phyloP scores from a whole-genome alignment of 2,329 filamentous ascomycete species.

The Pyricularia grisea region DNA sequence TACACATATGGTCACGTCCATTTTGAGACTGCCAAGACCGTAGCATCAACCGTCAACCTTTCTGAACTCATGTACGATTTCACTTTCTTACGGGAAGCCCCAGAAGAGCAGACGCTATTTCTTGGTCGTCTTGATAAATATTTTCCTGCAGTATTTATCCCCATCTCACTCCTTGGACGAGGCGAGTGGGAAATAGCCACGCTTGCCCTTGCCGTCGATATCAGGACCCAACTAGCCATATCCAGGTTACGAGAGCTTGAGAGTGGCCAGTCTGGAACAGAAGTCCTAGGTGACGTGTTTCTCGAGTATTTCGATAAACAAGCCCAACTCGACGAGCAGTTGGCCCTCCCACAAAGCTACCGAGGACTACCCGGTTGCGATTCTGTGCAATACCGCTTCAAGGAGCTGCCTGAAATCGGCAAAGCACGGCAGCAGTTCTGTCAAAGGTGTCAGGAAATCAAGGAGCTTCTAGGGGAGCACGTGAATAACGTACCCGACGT shows the following conservation, averaged over 20 bases:
- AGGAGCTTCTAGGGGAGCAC: background rate
- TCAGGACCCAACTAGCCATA: conserved; percentile 3
- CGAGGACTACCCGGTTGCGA: background rate
- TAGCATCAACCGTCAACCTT: conserved; percentile 1
- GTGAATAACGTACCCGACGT: background rate
- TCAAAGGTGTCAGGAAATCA: background rate
- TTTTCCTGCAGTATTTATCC: background rate
- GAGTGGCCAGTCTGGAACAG: background rate
- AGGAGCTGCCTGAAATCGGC: background rate
- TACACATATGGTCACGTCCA: background rate
- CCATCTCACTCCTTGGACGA: background rate
- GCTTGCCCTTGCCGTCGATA: background rate
- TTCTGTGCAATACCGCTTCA: background rate
- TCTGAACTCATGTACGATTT: conserved; percentile 1
- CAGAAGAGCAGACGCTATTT: background rate
- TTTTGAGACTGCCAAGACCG: background rate
- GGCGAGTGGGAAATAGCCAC: background rate
- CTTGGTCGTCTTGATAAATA: background rate
- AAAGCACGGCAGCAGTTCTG: background rate
- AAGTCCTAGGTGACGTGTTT: background rate
- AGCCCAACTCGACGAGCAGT: background rate
- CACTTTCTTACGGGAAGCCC: background rate
- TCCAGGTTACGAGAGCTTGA: background rate
- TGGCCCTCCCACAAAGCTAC: background rate
- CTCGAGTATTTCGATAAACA: background rate